Evolutionary conservation across 306 rosid species (phyloP), one percentile per base, ranked within the genome.

Genomic region (Quercus berberidifolia): DNA sequence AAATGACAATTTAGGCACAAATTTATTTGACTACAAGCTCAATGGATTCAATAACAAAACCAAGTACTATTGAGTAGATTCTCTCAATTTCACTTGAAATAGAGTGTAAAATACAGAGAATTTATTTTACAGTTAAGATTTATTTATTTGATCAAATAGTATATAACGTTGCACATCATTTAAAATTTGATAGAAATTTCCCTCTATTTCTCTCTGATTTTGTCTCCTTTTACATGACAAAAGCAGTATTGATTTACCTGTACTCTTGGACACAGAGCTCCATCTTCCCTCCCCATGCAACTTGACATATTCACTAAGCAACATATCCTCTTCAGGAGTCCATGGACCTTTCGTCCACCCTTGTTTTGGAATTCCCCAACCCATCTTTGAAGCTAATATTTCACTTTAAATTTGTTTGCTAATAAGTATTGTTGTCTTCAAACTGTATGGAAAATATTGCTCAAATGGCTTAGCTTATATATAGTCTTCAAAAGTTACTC

Each of bases 331-430:
- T 78, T 92, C 91, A 73, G 83, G 83, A 84, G 88, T 90, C 97
- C 97, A 90, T 69, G 97, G 89, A 43, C 94, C 97, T 81, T 88
- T 92, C 90, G 49, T 90, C 92, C 92, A 90, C 56, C 67, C 89
- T 83, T 82, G 71, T 35, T 85, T 79, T 25, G 8, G 11, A 28
- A 46, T 15, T 71, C 78, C 74, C 55, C 86, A 81, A 35, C 74
- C 77, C 88, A 54, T 74, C 77, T 65, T 46, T 15, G 55, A 59
- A 25, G 74, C 78, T n/a, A 41, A 41, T 41, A 54, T 74, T 28
- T 63, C 75, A 55, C 57, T 64, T 21, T 69, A 46, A 73, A 30
- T n/a, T 12, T 17, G 19, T 13, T 4, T 41, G 35, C 23, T 33
- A 49, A n/a, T 67, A 41, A 41, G 46, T 41, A 2, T 41, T 41